A percentile compares a stretch with the other conserved stretches of the same genome.
Conservation (phyloP, 352 stramenopile genomes). For the Phytophthora pluvialis region DNA sequence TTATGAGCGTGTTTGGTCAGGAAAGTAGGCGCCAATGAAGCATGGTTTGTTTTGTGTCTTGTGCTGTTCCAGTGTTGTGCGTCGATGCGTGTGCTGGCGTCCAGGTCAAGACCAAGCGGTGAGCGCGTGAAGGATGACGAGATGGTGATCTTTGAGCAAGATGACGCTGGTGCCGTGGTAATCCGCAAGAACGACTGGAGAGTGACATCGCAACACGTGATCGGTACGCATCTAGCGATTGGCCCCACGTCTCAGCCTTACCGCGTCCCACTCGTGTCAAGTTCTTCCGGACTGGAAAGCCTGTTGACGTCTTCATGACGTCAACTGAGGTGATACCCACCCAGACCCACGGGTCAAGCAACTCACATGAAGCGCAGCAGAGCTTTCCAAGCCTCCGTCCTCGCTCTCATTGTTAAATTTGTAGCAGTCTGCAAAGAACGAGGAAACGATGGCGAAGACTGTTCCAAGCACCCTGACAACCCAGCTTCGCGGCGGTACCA, state of each 20-base stretch:
- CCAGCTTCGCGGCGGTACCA: neutral
- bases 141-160: too few relatives aligned
- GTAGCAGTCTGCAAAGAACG: neutral
- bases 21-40: constrained; percentile 25
- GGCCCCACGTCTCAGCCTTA: constrained; percentile 16
- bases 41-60: constrained; percentile 26
- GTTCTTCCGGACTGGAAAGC: neutral
- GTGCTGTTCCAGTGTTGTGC: constrained; percentile 8
- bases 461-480: neutral
- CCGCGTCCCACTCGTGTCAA: constrained; percentile 31
- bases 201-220: neutral
- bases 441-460: constrained; percentile 2
- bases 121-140: too few relatives aligned
- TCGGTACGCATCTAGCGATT: neutral
- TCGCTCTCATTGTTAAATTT: constrained; percentile 13
- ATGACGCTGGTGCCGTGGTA: too few relatives aligned
- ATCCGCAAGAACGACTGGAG: too few relatives aligned
- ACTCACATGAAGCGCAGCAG: neutral
- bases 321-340: constrained; percentile 17
- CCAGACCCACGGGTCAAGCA: constrained; percentile 1
- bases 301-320: constrained; percentile 32
- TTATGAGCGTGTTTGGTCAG: constrained; percentile 50
- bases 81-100: neutral
- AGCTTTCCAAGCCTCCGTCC: neutral
- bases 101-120: neutral